A percentile compares a stretch with the other conserved stretches of the same genome.
Evolutionary conservation across 768 basidiomycete species (phyloP).

Genomic region (Auricularia sp.): DNA sequence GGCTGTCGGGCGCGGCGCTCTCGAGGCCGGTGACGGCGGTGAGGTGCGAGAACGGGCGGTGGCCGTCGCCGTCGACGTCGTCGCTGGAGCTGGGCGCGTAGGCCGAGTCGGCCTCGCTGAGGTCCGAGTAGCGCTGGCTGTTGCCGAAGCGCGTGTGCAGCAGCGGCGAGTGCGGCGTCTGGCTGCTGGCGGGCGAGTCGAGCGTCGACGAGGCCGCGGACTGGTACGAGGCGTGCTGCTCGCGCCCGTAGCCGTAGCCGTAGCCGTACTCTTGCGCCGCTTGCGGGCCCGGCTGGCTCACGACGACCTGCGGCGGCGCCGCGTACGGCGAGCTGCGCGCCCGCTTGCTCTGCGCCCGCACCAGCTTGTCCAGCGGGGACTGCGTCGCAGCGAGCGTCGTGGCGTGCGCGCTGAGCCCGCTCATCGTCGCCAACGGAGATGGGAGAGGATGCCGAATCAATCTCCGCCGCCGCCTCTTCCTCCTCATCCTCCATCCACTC

Average conservation of each 20-base stretch:
- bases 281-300: neutral
- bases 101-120: no score
- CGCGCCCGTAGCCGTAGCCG: neutral
- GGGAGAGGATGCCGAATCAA: no score
- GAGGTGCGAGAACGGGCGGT: slow-evolving; percentile 28
- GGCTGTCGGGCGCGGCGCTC: neutral
- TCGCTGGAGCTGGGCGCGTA: slow-evolving; percentile 19
- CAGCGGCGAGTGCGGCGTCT: slow-evolving; percentile 34
- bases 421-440: no score
- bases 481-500: no score
- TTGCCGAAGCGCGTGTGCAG: slow-evolving; percentile 38
- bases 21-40: slow-evolving; percentile 2
- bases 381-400: neutral
- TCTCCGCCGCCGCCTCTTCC: no score
- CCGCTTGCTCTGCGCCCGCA: neutral
- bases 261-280: neutral
- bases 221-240: neutral
- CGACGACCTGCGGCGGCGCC: neutral
- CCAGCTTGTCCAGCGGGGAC: slow-evolving; percentile 1
- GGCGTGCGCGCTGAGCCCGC: no score
- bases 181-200: neutral
- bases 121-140: slow-evolving; percentile 15
- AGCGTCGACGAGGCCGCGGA: neutral
- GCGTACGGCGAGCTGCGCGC: slow-evolving; percentile 3
- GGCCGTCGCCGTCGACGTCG: slow-evolving; percentile 22